Base-by-base conservation (phyloP, 176 grass and related monocot species). In the Elaeis guineensis region DNA sequence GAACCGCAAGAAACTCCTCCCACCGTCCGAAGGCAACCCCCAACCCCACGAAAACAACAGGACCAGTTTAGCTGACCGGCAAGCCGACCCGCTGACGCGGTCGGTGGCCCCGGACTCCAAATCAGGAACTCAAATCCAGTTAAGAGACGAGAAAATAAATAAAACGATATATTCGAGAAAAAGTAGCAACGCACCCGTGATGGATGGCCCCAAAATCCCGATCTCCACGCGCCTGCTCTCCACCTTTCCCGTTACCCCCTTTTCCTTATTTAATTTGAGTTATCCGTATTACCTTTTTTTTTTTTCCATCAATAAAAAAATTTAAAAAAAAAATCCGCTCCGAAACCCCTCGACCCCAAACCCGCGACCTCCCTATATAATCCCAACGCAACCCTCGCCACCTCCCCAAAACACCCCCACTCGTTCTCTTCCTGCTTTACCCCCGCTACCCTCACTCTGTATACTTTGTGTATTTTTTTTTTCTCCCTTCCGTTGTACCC, bases 311-410 rank as follows among this genome's bases (percentile, higher is more conserved):
- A 44, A 44, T 12, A 44, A 44, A 44, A 12, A 44, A 44, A 44
- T 16, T n/a, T n/a, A n/a, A 18, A 4, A 23, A 21, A 62, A 53
- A 22, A 21, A 35, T 20, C 65, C 75, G 65, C 69, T 17, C 3
- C 17, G 0, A 66, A 76, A 35, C 0, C 21, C 4, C 53, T 58
- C 26, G 51, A 23, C 66, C 18, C 17, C 0, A 66, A 76, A 32
- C 0, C 15, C 4, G 3, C 73, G 4, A 26, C 72, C 56, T 61
- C 55, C 16, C 65, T 77, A 77, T 77, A 77, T 77, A 77, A 77
- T 3, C 4, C 65, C 60, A 69, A 25, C 48, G 25, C 66, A 32
- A 77, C 20, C 19, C 61, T 23, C 8, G 17, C 12, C 17, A 32
- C 64, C 25, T 69, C 49, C 57, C 56, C 52, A 59, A 39, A 69